Evolutionary conservation across 2,329 filamentous ascomycete species (phyloP).

Genomic region (Penicillium sp.): DNA sequence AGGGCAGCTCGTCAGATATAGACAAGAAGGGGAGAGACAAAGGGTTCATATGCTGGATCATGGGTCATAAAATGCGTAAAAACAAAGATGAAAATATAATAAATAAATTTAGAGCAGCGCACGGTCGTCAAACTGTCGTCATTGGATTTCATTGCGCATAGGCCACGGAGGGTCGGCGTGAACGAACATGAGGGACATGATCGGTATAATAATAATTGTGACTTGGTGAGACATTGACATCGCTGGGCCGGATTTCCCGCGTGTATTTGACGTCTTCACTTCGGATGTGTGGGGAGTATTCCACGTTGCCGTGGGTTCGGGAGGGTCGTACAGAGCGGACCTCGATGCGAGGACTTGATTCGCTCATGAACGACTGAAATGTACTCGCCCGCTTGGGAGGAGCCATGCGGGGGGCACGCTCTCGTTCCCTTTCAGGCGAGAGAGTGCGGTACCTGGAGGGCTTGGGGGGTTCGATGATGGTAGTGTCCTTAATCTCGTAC

Average conservation of each 20-base stretch:
- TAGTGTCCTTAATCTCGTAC: slow-evolving; percentile 36
- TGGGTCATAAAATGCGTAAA: slow-evolving; percentile 4
- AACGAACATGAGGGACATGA: slow-evolving; percentile 4
- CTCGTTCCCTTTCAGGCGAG: slow-evolving; percentile 32
- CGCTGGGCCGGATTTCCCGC: slow-evolving; percentile 28
- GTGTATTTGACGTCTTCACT: slow-evolving; percentile 31
- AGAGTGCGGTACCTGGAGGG: slow-evolving; percentile 29
- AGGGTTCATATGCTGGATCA: background rate
- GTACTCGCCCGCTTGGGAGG: slow-evolving; percentile 32
- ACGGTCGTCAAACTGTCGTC: slow-evolving; percentile 23
- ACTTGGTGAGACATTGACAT: slow-evolving; percentile 20
- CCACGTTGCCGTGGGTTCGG: slow-evolving; percentile 24
- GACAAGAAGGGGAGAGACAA: slow-evolving; percentile 13
- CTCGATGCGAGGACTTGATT: slow-evolving; percentile 22
- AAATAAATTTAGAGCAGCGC: background rate
- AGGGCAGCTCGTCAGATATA: slow-evolving; percentile 13
- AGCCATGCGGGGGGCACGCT: slow-evolving; percentile 15
- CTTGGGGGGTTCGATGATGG: slow-evolving; percentile 29
- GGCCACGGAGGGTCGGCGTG: background rate
- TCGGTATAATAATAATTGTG: slow-evolving; percentile 20
- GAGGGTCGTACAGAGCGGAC: slow-evolving; percentile 22
- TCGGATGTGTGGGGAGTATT: slow-evolving; percentile 22
- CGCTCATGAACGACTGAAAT: slow-evolving; percentile 27
- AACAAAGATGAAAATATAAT: background rate
- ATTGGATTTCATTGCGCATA: slow-evolving; percentile 3